Evolutionary conservation across 106 monocot species (phyloP).

Genomic region (Narthecium ossifragum): DNA sequence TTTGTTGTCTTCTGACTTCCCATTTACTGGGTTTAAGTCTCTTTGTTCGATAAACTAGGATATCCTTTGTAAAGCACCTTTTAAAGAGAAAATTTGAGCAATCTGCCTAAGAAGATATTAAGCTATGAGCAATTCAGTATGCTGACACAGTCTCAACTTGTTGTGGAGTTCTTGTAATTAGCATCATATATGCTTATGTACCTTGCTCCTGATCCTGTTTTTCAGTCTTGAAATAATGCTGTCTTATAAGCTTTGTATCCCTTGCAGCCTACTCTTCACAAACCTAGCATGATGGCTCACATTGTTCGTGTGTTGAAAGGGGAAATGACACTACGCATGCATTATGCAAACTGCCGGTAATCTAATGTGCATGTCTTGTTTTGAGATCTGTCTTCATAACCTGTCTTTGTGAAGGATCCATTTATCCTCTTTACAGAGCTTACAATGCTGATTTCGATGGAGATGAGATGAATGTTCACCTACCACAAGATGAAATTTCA

Average conservation of each 20-base stretch:
- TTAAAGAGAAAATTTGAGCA: no score
- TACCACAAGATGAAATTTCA: constrained; percentile 98
- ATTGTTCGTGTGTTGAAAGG: constrained; percentile 79
- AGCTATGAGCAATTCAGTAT: no score
- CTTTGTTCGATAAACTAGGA: no score
- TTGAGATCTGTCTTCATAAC: neutral
- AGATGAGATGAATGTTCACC: constrained; percentile 99
- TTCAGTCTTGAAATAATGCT: neutral
- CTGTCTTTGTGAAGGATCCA: neutral
- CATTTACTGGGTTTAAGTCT: no score
- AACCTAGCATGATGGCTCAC: constrained; percentile 97
- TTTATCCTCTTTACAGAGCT: constrained; percentile 42
- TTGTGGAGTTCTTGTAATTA: no score
- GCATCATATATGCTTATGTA: no score
- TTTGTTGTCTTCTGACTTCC: no score
- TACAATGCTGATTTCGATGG: constrained; percentile 99
- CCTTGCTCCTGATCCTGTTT: no score
- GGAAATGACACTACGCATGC: constrained; percentile 92
- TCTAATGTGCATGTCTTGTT: neutral
- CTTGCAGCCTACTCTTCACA: constrained; percentile 91
- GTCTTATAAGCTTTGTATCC: neutral
- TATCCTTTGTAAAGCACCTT: no score
- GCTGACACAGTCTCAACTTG: no score
- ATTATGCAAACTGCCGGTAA: constrained; percentile 99
- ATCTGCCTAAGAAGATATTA: no score